Evolutionary conservation across 306 rosid species (phyloP), one percentile per base, ranked within the genome.

Genomic region (Cajanus cajan): DNA sequence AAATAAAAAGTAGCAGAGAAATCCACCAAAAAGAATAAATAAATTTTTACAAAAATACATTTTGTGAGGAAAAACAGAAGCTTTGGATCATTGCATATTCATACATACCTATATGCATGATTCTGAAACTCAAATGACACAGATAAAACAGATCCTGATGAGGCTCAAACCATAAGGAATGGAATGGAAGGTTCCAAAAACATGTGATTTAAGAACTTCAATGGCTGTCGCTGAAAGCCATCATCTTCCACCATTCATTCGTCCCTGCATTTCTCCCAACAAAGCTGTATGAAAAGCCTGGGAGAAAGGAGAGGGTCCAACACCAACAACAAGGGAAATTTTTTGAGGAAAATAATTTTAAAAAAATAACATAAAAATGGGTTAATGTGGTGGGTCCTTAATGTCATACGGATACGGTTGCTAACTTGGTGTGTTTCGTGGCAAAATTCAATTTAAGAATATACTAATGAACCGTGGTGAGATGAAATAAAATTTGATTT

Each of bases 71-170:
- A 82, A 86, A 55, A 57, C 3, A 18, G 36, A 19, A 80, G 41
- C 83, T 77, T 72, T 61, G 84, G 75, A 85, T 81, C 48, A 79
- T 72, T 73, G 64, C 81, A 41, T 31, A 61, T 61, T 16, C 50
- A 81, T 85, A 79, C 77, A 69, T 69, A 87, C 94, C 94, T 78
- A 80, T 80, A 75, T 77, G 88, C 90, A 85, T 81, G 87, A 75
- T 82, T 83, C 71, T 88, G 63, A 82, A 79, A 78, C 82, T 73
- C 67, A 89, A 75, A 84, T 66, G 78, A n/a, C 66, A 73, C 28
- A 64, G 47, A 81, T 73, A 73, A 84, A 80, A 80, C 82, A 88
- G 96, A 93, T 90, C 94, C 82, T 83, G 85, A 79, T 69, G 71
- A 85, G 78, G 55, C 86, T 86, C 84, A 82, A 78, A 88, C 83